These are phyloP conservation scores for Parastagonospora nodorum DNA, from an alignment of 2,329 filamentous ascomycete genomes.

Conservation along the genomic window DNA sequence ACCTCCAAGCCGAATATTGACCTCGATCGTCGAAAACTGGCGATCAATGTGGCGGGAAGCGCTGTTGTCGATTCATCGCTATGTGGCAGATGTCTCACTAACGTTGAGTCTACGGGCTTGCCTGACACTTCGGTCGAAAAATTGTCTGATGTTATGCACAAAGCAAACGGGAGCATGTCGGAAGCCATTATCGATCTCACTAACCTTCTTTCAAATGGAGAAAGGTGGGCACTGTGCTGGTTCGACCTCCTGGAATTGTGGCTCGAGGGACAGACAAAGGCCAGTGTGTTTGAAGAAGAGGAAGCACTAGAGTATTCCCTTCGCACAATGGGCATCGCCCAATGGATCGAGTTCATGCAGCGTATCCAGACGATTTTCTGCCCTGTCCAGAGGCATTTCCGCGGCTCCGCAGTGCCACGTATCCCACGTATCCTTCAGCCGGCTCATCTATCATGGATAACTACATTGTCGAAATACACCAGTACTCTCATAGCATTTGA, in stretches of 20 bases:
- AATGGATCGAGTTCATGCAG: conserved; percentile 30
- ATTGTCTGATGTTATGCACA: conserved; percentile 13
- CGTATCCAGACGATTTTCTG: conserved; percentile 24
- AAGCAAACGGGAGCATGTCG: conserved; percentile 5
- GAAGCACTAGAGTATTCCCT: conserved; percentile 19
- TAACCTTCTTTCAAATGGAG: conserved; percentile 14
- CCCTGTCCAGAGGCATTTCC: neutral
- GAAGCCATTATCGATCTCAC: conserved; percentile 23
- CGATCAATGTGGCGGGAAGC: conserved; percentile 18
- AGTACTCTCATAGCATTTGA: conserved; percentile 27
- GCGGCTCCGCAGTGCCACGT: neutral
- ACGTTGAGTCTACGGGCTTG: conserved; percentile 15
- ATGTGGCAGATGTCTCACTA: conserved; percentile 22
- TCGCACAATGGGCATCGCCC: conserved; percentile 18
- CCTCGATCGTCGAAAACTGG: conserved; percentile 18
- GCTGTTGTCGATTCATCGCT: conserved; percentile 6
- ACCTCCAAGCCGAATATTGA: conserved; percentile 5
- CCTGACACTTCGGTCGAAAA: conserved; percentile 11
- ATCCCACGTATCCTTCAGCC: conserved; percentile 5
- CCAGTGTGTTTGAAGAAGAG: neutral
- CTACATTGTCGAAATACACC: conserved; percentile 3
- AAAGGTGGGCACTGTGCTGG: conserved; percentile 23
- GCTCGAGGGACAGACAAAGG: conserved; percentile 12
- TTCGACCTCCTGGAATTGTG: conserved; percentile 23
- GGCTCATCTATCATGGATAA: conserved; percentile 4